Conservation (phyloP, 768 basidiomycete species). For the Tylopilus vinaceipallidus region DNA sequence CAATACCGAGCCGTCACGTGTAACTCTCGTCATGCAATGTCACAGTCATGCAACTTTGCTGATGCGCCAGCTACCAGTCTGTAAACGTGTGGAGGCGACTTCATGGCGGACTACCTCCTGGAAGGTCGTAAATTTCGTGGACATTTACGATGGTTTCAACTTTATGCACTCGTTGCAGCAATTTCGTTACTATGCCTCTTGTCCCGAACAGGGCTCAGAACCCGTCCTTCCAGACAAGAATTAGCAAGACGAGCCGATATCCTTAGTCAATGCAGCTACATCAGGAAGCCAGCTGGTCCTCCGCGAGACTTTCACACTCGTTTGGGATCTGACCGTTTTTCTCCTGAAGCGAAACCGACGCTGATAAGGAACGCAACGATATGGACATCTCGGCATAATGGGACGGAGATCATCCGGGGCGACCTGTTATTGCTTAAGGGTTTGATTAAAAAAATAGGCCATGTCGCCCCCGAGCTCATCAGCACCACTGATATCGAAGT, state of each 20-base stretch:
- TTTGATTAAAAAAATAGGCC: conserved; percentile 58
- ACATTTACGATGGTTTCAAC: conserved; percentile 1
- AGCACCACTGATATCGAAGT: conserved; percentile 34
- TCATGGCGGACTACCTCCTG: too few relatives aligned
- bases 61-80: too few relatives aligned
- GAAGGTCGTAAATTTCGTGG: background rate
- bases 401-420: conserved; percentile 60
- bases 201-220: background rate
- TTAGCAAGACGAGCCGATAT: conserved; percentile 21
- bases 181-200: conserved; percentile 6
- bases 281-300: conserved; percentile 42
- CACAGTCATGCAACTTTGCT: too few relatives aligned
- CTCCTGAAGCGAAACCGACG: conserved; percentile 56
- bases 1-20: too few relatives aligned
- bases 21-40: too few relatives aligned
- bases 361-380: conserved; percentile 75
- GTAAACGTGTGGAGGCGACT: too few relatives aligned
- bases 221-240: conserved; percentile 7
- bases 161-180: conserved; percentile 4
- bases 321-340: conserved; percentile 62
- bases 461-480: conserved; percentile 31
- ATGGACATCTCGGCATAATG: conserved; percentile 77
- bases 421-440: conserved; percentile 73
- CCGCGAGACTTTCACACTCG: conserved; percentile 47
- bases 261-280: conserved; percentile 44